Percentiles rank a stretch among this genome's conserved stretches.
phyloP scores from a whole-genome alignment of 768 basidiomycete genomes.

The Rossbeevera mucosa region DNA sequence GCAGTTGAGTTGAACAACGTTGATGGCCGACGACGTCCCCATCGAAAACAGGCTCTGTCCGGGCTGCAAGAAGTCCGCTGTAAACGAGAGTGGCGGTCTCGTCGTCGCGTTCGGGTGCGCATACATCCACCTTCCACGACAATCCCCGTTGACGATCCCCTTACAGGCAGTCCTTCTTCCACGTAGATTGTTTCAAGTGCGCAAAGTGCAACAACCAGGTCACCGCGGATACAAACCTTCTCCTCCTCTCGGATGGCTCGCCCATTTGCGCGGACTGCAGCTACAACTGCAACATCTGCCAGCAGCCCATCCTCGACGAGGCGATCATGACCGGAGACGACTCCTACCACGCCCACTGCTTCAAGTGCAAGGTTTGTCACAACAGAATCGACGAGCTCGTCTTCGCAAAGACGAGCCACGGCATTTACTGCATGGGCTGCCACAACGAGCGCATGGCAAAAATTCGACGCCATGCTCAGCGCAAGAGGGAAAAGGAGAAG shows the following conservation, averaged over 20 bases:
- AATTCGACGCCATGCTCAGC: conserved; percentile 87
- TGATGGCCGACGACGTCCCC: conserved; percentile 17
- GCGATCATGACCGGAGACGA: conserved; percentile 99
- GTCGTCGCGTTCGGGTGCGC: conserved; percentile 94
- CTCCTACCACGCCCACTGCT: conserved; percentile 97
- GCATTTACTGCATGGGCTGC: conserved; percentile 98
- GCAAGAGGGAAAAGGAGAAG: conserved; percentile 66
- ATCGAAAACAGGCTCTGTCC: conserved; percentile 67
- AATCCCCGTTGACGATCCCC: not conserved
- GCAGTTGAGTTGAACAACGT: not conserved
- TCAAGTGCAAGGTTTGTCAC: conserved; percentile 94
- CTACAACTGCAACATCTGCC: conserved; percentile 94
- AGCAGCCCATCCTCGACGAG: conserved; percentile 92
- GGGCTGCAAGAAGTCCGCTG: conserved; percentile 76
- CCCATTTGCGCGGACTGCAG: conserved; percentile 93
- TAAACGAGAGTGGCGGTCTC: conserved; percentile 76
- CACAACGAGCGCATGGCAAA: conserved; percentile 97
- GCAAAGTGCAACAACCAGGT: conserved; percentile 92
- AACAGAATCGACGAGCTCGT: conserved; percentile 96
- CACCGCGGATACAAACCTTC: conserved; percentile 94
- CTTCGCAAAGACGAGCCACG: conserved; percentile 96
- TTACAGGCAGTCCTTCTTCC: conserved; percentile 86
- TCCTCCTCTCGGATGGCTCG: conserved; percentile 94
- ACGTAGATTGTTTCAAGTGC: conserved; percentile 93
- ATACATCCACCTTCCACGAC: not conserved